Conservation (phyloP, 192 early-diverging fungal genomes). For the Entomortierella parvispora region DNA sequence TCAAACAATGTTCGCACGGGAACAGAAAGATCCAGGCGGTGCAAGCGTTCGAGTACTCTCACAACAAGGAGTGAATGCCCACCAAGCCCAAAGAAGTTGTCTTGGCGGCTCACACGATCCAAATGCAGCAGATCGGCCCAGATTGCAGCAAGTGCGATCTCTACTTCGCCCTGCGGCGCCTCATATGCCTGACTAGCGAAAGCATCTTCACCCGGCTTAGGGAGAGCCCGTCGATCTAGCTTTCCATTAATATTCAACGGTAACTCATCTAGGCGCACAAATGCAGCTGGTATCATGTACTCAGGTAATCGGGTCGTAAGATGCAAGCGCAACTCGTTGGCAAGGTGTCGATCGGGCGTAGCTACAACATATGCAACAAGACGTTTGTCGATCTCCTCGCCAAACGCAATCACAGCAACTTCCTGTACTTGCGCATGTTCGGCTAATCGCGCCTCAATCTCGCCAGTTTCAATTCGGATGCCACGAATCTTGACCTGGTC, state of each 20-base stretch:
- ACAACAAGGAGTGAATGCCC: too few species aligned
- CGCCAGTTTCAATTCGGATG: constrained; percentile 46
- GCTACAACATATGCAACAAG: constrained; percentile 67
- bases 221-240: constrained; percentile 38
- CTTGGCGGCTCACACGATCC: too few species aligned
- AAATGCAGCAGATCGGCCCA: too few species aligned
- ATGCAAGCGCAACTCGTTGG: constrained; percentile 53
- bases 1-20: too few species aligned
- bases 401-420: constrained; percentile 32
- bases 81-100: too few species aligned
- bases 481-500: constrained; percentile 53
- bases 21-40: too few species aligned
- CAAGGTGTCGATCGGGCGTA: constrained; percentile 20
- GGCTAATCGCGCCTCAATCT: constrained; percentile 32
- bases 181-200: not conserved
- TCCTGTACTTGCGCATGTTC: constrained; percentile 17
- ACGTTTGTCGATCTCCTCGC: constrained; percentile 60
- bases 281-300: constrained; percentile 70
- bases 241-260: constrained; percentile 31
- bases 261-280: constrained; percentile 13
- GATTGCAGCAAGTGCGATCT: too few species aligned
- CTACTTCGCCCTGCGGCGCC: too few species aligned
- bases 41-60: too few species aligned
- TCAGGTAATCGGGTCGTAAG: constrained; percentile 64
- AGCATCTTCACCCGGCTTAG: not conserved